Percentiles rank a stretch among this genome's conserved stretches.
These are phyloP conservation scores for Eucalyptus virginea DNA, from an alignment of 345 rosid genomes.

Conservation along the genomic window DNA sequence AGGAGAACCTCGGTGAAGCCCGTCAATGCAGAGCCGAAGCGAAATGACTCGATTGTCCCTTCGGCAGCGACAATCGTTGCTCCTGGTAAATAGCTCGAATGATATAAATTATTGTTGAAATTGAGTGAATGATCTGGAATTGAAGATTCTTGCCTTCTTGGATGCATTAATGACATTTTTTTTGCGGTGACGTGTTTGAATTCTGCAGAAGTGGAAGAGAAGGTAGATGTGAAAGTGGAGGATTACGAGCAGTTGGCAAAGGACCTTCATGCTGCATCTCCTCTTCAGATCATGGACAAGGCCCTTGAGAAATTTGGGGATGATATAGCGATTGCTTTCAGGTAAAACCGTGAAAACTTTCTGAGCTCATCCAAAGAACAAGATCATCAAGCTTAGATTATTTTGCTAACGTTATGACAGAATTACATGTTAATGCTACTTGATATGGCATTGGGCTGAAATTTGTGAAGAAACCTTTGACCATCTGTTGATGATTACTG, in stretches of 20 bases:
- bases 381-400: not conserved
- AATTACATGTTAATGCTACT: not conserved
- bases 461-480: not conserved
- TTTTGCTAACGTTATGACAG: not conserved
- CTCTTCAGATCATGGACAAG: slow-evolving; percentile 84
- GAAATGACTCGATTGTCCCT: slow-evolving; percentile 33
- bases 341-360: slow-evolving; percentile 14
- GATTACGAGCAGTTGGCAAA: slow-evolving; percentile 53
- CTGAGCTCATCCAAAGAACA: not conserved
- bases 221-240: slow-evolving; percentile 25
- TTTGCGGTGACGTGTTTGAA: not conserved
- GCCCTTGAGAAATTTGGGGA: slow-evolving; percentile 76
- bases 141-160: not conserved
- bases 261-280: slow-evolving; percentile 58
- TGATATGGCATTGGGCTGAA: not conserved
- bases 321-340: slow-evolving; percentile 91
- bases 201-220: slow-evolving; percentile 48
- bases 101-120: not conserved
- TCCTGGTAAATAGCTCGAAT: slow-evolving; percentile 39
- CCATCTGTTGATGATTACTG: not conserved
- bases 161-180: not conserved
- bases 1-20: slow-evolving; percentile 33
- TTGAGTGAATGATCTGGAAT: not conserved
- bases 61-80: slow-evolving; percentile 42
- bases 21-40: slow-evolving; percentile 45